phyloP scores from a whole-genome alignment of 2,329 filamentous ascomycete species.

The Colletotrichum godetiae region DNA sequence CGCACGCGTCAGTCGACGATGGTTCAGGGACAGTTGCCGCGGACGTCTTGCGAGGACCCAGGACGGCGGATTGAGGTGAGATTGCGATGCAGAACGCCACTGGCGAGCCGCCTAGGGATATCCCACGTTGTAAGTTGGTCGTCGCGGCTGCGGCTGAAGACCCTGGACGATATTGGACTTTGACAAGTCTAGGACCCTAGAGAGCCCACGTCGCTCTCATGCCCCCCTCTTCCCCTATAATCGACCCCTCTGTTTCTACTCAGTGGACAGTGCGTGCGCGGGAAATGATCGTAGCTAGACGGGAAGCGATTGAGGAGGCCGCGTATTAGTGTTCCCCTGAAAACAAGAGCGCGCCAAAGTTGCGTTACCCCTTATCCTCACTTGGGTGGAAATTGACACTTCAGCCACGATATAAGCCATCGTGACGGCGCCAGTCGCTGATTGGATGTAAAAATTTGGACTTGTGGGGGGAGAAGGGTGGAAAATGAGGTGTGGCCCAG shows the following conservation, averaged over 20 bases:
- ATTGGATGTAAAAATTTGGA: background rate
- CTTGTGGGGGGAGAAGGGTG: too few relatives aligned
- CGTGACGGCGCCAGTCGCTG: background rate
- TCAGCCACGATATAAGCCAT: slow-evolving; percentile 11
- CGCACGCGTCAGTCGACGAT: background rate
- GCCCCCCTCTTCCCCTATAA: background rate
- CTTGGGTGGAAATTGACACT: slow-evolving; percentile 18
- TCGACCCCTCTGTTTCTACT: background rate
- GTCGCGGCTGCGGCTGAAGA: background rate
- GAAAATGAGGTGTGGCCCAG: background rate
- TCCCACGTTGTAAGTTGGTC: slow-evolving; percentile 3
- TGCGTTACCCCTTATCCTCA: background rate
- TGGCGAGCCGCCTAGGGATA: slow-evolving; percentile 9
- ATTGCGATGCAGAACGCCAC: slow-evolving; percentile 23
- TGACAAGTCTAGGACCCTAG: background rate
- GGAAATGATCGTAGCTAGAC: background rate
- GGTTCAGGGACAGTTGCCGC: background rate
- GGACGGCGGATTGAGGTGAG: slow-evolving; percentile 3
- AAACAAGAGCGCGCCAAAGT: slow-evolving; percentile 4
- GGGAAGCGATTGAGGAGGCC: background rate
- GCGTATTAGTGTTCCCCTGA: background rate
- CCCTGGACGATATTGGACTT: background rate
- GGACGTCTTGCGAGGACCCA: slow-evolving; percentile 1
- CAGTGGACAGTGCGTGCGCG: background rate
- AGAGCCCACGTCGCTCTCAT: too few relatives aligned